Evolutionary conservation across 495 filamentous ascomycete species (phyloP), one percentile per base, ranked within the genome.

Genomic region (Apiosordaria backusii): DNA sequence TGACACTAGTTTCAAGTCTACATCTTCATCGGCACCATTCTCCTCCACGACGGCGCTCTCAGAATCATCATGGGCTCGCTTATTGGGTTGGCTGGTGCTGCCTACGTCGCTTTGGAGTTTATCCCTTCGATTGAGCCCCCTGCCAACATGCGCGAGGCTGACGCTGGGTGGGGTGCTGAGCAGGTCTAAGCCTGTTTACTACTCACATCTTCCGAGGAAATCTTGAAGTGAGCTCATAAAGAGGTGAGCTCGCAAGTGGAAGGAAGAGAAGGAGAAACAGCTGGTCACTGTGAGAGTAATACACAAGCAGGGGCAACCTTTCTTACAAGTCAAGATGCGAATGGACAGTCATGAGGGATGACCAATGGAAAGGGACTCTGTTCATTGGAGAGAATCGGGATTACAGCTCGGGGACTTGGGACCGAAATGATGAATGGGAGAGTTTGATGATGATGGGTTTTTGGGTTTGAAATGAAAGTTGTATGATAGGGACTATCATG

Each of bases 91-190:
- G 83, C 90, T 65, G 94, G 94, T 62, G 71, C 96, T 52, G 88
- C 76, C 50, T 99, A 97, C 78, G 80, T 87, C 60, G 90, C 85
- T 21, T 86, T 98, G 69, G 93, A 98, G 80, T 99, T 92, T 79
- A 88, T 97, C 64, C 95, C 96, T 0, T 93, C 88, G 50, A 97
- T 99, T 74, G 95, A 99, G 83, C 94, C 96, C 22, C 96, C 96
- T 21, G 89, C 92, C 71, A 99, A 97, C 81, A 99, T 99, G 96
- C 87, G 95, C 77, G 93, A 96, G 78, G 82, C 81, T 65, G 92
- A 95, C 79, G 89, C 86, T 64, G 88, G 92, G 70, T 97, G 93
- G 93, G 93, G 93, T 65, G 91, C 92, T 59, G 93, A 97, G 82
- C 79, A 95, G 82, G 89, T 96, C 61, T 96, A 89, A 71, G n/a